Conservation (phyloP, 441 rosid genomes). For the Euphorbia schlechtendalii region DNA sequence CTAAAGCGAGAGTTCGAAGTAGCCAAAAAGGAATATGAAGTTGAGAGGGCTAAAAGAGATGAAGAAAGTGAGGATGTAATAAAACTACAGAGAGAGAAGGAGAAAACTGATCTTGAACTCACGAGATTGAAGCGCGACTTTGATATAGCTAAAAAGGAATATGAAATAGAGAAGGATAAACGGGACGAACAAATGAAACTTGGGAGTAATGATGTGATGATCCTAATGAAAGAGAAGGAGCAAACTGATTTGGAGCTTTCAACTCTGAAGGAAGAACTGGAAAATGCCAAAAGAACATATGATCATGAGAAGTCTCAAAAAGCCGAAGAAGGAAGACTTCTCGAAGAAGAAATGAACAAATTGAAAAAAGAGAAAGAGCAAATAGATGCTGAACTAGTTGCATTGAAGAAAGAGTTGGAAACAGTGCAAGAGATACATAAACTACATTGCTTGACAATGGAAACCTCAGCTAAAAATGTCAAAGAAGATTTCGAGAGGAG, state of each 20-base stretch:
- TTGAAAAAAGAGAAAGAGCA: conserved; percentile 15
- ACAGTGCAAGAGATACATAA: conserved; percentile 42
- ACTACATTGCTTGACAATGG: conserved; percentile 45
- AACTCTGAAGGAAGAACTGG: conserved; percentile 6
- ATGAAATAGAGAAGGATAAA: conserved; percentile 12
- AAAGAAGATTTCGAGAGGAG: conserved; percentile 46
- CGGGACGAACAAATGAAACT: conserved; percentile 3
- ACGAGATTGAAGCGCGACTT: conserved; percentile 45
- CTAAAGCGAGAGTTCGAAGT: conserved; percentile 9
- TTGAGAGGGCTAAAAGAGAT: conserved; percentile 4
- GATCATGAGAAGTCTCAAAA: conserved; percentile 7
- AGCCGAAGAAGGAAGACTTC: conserved; percentile 1
- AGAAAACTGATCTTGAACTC: conserved; percentile 21
- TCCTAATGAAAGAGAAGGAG: conserved; percentile 20
- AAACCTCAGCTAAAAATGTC: conserved; percentile 43
- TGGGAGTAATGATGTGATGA: conserved; percentile 10
- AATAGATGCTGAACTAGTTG: conserved; percentile 19
- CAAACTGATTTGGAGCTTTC: conserved; percentile 5
- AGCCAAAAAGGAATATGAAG: conserved; percentile 2
- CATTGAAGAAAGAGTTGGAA: conserved; percentile 51
- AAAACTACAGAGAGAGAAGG: conserved; percentile 12
- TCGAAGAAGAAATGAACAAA: background rate
- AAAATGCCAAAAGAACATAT: background rate
- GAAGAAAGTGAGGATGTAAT: conserved; percentile 1
- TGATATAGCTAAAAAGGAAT: conserved; percentile 37